Percentiles rank a stretch among this genome's conserved stretches.
These are phyloP conservation scores for Cornus controversa DNA, from an alignment of 148 eudicot species.

Conservation along the genomic window DNA sequence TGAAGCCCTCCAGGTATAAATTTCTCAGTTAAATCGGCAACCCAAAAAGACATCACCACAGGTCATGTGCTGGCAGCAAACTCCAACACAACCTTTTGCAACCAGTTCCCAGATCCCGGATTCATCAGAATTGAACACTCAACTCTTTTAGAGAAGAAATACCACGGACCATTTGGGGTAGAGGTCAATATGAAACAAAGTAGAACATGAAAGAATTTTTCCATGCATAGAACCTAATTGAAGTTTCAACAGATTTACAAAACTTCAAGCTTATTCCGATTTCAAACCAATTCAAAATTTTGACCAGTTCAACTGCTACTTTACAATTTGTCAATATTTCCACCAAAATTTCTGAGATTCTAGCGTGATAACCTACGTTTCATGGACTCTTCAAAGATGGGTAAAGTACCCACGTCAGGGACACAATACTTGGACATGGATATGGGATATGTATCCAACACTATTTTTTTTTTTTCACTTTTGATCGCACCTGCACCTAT, in stretches of 20 bases:
- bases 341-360: not conserved
- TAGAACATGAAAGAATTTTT: not conserved
- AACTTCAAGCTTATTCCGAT: not conserved
- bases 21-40: not conserved
- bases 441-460: no score
- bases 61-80: not conserved
- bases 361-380: no score
- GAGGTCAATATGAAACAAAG: not conserved
- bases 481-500: no score
- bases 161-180: not conserved
- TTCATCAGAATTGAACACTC: not conserved
- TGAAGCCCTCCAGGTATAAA: not conserved
- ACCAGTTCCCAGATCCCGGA: not conserved
- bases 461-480: no score
- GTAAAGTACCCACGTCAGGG: no score
- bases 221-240: not conserved
- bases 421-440: no score
- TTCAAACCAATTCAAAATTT: not conserved
- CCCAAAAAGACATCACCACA: not conserved
- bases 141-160: not conserved
- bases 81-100: not conserved
- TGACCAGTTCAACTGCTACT: not conserved
- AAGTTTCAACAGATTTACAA: not conserved
- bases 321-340: not conserved
- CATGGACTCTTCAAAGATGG: no score